phyloP scores from a whole-genome alignment of 2,329 filamentous ascomycete genomes.

The Stylonectria norvegica region DNA sequence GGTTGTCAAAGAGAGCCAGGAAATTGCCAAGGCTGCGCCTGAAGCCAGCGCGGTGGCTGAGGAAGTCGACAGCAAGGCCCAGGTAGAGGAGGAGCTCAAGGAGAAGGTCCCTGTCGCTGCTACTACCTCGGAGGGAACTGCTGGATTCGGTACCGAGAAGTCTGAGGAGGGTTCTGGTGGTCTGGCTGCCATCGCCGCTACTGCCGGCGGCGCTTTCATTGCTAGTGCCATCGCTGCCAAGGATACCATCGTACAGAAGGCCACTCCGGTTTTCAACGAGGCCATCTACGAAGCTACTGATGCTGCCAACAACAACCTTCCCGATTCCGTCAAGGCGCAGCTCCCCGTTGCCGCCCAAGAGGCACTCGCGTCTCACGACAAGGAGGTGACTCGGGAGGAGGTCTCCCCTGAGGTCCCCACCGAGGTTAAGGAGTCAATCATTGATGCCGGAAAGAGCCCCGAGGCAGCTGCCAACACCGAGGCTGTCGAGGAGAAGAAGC shows the following conservation, averaged over 20 bases:
- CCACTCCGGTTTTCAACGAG: slow-evolving; percentile 36
- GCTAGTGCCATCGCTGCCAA: slow-evolving; percentile 33
- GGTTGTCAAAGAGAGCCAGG: slow-evolving; percentile 68
- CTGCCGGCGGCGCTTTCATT: slow-evolving; percentile 31
- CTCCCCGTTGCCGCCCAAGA: slow-evolving; percentile 50
- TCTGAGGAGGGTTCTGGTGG: slow-evolving; percentile 41
- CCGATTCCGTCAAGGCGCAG: slow-evolving; percentile 51
- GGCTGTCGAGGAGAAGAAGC: slow-evolving; percentile 72
- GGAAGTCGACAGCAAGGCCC: slow-evolving; percentile 68
- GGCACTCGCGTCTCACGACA: slow-evolving; percentile 41
- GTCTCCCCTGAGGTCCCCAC: slow-evolving; percentile 51
- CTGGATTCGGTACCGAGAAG: slow-evolving; percentile 49
- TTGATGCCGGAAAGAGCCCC: slow-evolving; percentile 57
- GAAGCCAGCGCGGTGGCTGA: slow-evolving; percentile 64
- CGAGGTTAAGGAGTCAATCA: slow-evolving; percentile 56
- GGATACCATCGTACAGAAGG: slow-evolving; percentile 36
- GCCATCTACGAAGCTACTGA: slow-evolving; percentile 37
- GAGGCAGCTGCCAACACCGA: slow-evolving; percentile 68
- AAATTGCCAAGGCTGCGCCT: slow-evolving; percentile 59
- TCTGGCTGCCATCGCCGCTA: slow-evolving; percentile 38
- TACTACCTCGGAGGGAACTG: slow-evolving; percentile 54
- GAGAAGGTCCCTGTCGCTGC: slow-evolving; percentile 61
- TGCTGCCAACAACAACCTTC: slow-evolving; percentile 46
- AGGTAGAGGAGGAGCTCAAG: slow-evolving; percentile 68
- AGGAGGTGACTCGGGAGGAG: slow-evolving; percentile 42